A percentile compares a stretch with the other conserved stretches of the same genome.
These are phyloP conservation scores for Pseudocercospora fijiensis DNA, from an alignment of 2,329 filamentous ascomycete species.

Conservation along the genomic window DNA sequence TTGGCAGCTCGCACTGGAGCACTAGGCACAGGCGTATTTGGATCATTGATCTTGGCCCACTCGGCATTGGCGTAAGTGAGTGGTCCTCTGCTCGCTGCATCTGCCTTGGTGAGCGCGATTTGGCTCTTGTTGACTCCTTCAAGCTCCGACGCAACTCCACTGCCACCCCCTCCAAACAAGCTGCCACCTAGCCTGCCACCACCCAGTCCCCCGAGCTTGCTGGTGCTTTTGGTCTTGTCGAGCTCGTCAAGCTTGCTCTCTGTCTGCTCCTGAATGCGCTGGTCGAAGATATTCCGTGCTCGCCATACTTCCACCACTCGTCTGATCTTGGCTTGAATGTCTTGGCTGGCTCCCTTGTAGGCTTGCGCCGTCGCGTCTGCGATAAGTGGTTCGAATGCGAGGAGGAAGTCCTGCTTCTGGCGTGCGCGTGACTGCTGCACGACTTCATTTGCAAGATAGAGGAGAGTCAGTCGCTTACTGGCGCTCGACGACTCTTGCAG, in stretches of 20 bases:
- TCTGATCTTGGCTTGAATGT: slow-evolving; percentile 83
- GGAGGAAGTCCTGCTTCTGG: slow-evolving; percentile 86
- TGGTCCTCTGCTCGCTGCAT: slow-evolving; percentile 64
- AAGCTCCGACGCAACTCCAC: slow-evolving; percentile 71
- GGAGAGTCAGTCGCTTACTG: slow-evolving; percentile 80
- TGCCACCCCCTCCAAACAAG: slow-evolving; percentile 62
- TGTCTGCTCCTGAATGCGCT: slow-evolving; percentile 73
- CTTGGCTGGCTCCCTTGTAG: slow-evolving; percentile 82
- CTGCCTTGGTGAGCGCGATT: slow-evolving; percentile 70
- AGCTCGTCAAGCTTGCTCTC: slow-evolving; percentile 72
- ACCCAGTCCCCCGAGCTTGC: slow-evolving; percentile 26
- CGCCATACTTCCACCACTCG: slow-evolving; percentile 95
- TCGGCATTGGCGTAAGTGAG: slow-evolving; percentile 73
- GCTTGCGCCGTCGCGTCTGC: slow-evolving; percentile 87
- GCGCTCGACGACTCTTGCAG: slow-evolving; percentile 79
- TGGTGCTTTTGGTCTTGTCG: slow-evolving; percentile 48
- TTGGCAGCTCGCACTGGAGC: slow-evolving; percentile 89
- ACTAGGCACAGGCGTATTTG: slow-evolving; percentile 66
- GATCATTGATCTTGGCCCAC: slow-evolving; percentile 78
- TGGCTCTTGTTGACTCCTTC: slow-evolving; percentile 72
- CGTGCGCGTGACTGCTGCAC: slow-evolving; percentile 93
- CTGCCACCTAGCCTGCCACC: slow-evolving; percentile 59
- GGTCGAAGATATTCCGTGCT: slow-evolving; percentile 79
- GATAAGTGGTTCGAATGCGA: slow-evolving; percentile 87
- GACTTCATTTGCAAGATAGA: slow-evolving; percentile 97